These are phyloP conservation scores for Stachybotrys elegans DNA, from an alignment of 2,329 filamentous ascomycete genomes.

Conservation along the genomic window DNA sequence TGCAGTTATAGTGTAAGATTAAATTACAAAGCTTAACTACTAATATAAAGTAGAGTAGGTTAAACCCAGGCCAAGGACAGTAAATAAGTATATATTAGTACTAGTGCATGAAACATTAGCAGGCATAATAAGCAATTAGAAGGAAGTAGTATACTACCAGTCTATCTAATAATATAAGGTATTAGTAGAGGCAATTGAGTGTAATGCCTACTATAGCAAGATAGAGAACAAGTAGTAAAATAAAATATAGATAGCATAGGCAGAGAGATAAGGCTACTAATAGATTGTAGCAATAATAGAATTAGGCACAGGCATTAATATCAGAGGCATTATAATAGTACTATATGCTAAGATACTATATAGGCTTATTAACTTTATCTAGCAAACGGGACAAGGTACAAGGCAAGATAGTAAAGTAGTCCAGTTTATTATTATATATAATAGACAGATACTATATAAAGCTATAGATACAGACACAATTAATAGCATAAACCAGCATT, in stretches of 20 bases:
- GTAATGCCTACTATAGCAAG: neutral
- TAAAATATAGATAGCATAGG: neutral
- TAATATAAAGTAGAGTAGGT: too few relatives aligned
- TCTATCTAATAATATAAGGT: neutral
- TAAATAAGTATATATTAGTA: too few relatives aligned
- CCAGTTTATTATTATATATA: neutral
- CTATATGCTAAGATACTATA: too few relatives aligned
- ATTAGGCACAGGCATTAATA: neutral
- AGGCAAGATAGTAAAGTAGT: neutral
- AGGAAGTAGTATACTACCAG: neutral
- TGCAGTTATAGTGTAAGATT: too few relatives aligned
- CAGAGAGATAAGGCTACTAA: neutral
- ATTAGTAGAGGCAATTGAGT: neutral
- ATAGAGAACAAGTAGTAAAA: neutral
- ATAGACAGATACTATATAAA: neutral
- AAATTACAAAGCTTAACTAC: too few relatives aligned
- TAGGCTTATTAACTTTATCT: neutral
- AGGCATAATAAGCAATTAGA: too few relatives aligned
- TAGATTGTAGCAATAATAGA: neutral
- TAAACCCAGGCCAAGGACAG: too few relatives aligned
- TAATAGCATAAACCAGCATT: too few relatives aligned
- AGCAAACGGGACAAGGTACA: neutral
- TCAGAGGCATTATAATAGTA: neutral
- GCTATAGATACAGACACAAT: neutral
- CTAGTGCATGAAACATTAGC: too few relatives aligned